Conservation (phyloP, 2,329 filamentous ascomycete genomes). For the Dothiorella sarmentorum region DNA sequence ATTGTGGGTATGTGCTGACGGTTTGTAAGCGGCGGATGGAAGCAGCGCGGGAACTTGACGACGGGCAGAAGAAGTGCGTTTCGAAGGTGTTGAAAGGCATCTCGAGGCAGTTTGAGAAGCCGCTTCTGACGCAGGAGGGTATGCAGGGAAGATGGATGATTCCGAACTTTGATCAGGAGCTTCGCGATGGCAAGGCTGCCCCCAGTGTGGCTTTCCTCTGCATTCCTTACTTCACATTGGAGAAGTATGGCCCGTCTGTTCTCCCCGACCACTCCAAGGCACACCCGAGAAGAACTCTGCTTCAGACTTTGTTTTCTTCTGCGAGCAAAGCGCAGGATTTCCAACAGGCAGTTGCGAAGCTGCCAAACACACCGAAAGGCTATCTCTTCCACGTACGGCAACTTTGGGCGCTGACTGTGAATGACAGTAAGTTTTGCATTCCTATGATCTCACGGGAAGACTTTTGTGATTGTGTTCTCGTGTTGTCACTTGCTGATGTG, state of each 20-base stretch:
- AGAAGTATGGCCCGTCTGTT: slow-evolving; percentile 1
- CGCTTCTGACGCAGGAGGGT: not conserved
- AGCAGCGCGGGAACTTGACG: not conserved
- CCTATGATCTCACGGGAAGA: not conserved
- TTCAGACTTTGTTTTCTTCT: slow-evolving; percentile 3
- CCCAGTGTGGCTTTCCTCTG: not conserved
- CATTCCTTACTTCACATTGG: not conserved
- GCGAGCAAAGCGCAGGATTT: not conserved
- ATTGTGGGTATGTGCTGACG: not conserved
- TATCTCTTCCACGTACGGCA: not conserved
- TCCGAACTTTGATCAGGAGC: slow-evolving; percentile 4
- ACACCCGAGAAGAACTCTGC: not conserved
- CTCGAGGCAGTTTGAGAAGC: slow-evolving; percentile 7
- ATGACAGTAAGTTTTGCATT: not conserved
- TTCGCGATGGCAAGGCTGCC: not conserved
- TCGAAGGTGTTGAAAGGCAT: not conserved
- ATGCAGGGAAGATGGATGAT: slow-evolving; percentile 8
- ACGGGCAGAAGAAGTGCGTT: not conserved
- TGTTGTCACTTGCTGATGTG: not conserved
- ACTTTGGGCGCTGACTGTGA: slow-evolving; percentile 1
- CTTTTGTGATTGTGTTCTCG: not conserved
- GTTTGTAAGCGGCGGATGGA: not conserved
- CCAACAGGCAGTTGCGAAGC: not conserved
- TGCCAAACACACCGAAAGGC: not conserved
- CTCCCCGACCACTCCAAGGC: not conserved